Percentiles rank a stretch among this genome's conserved stretches.
phyloP scores from a whole-genome alignment of 2,329 filamentous ascomycete genomes.

The Calonectria fujianensis region DNA sequence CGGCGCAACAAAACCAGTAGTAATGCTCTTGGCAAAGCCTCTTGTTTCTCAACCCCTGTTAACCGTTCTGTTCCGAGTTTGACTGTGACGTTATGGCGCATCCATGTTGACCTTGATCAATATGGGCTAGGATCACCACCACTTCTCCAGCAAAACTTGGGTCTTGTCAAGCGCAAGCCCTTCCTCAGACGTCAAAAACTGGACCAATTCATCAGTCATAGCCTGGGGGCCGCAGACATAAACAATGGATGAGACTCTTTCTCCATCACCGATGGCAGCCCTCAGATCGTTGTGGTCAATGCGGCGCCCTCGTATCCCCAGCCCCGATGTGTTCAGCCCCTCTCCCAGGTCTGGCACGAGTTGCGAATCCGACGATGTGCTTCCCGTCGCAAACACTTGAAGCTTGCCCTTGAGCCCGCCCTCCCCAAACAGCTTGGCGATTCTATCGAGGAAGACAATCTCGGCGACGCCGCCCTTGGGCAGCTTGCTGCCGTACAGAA shows the following conservation, averaged over 20 bases:
- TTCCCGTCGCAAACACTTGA: constrained; percentile 68
- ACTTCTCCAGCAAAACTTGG: constrained; percentile 76
- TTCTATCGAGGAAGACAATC: constrained; percentile 72
- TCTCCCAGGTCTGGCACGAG: not conserved
- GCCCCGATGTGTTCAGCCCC: not conserved
- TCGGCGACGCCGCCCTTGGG: constrained; percentile 54
- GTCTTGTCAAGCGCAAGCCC: constrained; percentile 64
- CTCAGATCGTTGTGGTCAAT: constrained; percentile 66
- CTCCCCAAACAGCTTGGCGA: constrained; percentile 64
- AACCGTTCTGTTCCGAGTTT: not conserved
- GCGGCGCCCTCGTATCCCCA: constrained; percentile 60
- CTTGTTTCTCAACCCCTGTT: constrained; percentile 6
- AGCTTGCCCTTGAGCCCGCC: constrained; percentile 64
- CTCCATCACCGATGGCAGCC: constrained; percentile 60
- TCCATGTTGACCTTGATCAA: no score
- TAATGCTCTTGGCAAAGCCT: constrained; percentile 36
- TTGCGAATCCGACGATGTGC: not conserved
- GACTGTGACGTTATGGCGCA: not conserved
- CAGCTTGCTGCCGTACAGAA: constrained; percentile 77
- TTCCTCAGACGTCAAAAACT: constrained; percentile 61
- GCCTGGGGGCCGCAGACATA: constrained; percentile 81
- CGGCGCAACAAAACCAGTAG: constrained; percentile 48
- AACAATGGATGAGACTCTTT: constrained; percentile 66
- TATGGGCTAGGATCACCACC: constrained; percentile 70
- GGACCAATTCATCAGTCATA: constrained; percentile 82